Base-by-base conservation (phyloP, 768 basidiomycete species). In the Mycena pura region DNA sequence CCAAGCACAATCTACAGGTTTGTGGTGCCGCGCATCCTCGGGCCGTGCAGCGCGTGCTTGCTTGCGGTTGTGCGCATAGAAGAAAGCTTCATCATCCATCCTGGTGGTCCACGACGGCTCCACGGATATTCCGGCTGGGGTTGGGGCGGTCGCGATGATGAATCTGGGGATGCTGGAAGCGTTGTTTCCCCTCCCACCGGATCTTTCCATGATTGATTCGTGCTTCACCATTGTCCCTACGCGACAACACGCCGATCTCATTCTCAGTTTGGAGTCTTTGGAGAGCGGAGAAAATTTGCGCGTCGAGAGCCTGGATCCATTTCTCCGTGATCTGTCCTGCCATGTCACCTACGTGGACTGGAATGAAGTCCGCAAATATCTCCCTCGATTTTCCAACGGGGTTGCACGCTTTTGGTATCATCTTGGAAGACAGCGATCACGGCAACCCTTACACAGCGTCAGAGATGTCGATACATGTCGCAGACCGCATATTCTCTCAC, bases 231-330 rank as follows among this genome's bases (percentile, higher is more conserved):
- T 49, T 32, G 48, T 49, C 31, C 19, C 48, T 49, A 32, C 15
- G 48, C 48, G 48, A 49, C 31, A 49, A 49, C 17, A 49, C 19
- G 48, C 48, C 48, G 48, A 49, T 49, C 48, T 49, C 48, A 49
- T 49, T 21, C 48, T 49, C 48, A 49, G 48, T 49, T 36, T 49
- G 32, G 48, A 49, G 48, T 34, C 31, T 49, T 49, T 21, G 48
- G 48, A 49, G 34, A 49, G 48, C 48, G 48, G 48, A 49, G 48
- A 49, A 49, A 49, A 49, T 34, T 21, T 49, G 48, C 48, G 48
- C 34, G 36, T 49, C 48, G 48, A 49, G 34, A 49, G 48, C 48
- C 17, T 49, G 48, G 48, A 49, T 49, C 48, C 48, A 49, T 32
- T 49, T 36, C 32, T 49, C 48, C 48, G 48, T 36, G 31, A 49